These are phyloP conservation scores for Skeletonema tropicum DNA, from an alignment of 108 stramenopile genomes.

Conservation along the genomic window DNA sequence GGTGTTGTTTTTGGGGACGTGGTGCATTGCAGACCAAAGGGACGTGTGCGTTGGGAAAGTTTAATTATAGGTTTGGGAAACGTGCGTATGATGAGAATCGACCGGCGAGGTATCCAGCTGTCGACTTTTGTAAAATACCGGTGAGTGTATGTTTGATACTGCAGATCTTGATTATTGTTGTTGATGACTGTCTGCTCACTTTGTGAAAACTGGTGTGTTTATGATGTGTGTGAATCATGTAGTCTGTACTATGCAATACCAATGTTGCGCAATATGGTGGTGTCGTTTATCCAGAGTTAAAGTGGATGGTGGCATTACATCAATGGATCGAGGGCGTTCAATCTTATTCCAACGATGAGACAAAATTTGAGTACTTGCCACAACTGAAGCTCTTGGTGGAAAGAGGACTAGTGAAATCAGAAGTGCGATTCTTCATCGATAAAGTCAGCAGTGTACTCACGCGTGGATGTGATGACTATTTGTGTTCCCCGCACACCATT, in stretches of 20 bases:
- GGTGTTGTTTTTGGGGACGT: slow-evolving; percentile 47
- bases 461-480: slow-evolving; percentile 35
- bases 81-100: slow-evolving; percentile 32
- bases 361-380: slow-evolving; percentile 37
- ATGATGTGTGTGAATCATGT: not conserved
- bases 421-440: slow-evolving; percentile 31
- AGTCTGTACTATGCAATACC: slow-evolving; percentile 18
- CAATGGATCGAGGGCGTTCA: slow-evolving; percentile 42
- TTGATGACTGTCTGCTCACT: slow-evolving; percentile 16
- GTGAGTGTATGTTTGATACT: not conserved
- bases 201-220: not conserved
- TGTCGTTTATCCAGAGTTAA: slow-evolving; percentile 30
- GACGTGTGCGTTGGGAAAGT: slow-evolving; percentile 42
- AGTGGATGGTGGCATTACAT: slow-evolving; percentile 36
- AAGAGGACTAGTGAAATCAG: not conserved
- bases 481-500: slow-evolving; percentile 33
- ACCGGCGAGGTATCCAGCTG: slow-evolving; percentile 36
- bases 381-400: slow-evolving; percentile 21
- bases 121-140: slow-evolving; percentile 40
- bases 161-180: too few species aligned
- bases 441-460: slow-evolving; percentile 33
- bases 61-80: slow-evolving; percentile 43
- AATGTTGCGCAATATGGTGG: slow-evolving; percentile 20
- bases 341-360: slow-evolving; percentile 14
- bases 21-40: slow-evolving; percentile 53